Evolutionary conservation across 441 rosid species (phyloP).

Genomic region (Rhodomyrtus psidioides): DNA sequence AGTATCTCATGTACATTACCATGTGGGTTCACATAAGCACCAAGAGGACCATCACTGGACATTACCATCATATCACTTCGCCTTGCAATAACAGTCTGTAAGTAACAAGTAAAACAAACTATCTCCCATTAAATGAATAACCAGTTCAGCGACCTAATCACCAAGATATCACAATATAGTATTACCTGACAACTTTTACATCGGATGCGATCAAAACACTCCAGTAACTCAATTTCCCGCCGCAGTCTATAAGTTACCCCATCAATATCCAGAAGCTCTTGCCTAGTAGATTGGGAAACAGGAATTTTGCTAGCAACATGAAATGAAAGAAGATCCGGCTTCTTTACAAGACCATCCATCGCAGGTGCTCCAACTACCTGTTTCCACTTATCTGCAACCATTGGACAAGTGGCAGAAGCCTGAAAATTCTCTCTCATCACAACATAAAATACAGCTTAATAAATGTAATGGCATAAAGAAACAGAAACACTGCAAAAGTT

Average conservation of each 20-base stretch:
- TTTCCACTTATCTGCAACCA: slow-evolving; percentile 85
- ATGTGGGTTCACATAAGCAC: slow-evolving; percentile 75
- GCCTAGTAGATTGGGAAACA: slow-evolving; percentile 71
- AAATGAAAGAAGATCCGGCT: slow-evolving; percentile 81
- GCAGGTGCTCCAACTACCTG: slow-evolving; percentile 65
- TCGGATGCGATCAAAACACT: slow-evolving; percentile 58
- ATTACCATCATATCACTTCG: slow-evolving; percentile 93
- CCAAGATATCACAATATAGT: background rate
- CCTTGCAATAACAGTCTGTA: slow-evolving; percentile 70
- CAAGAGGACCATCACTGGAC: slow-evolving; percentile 94
- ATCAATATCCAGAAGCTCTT: slow-evolving; percentile 90
- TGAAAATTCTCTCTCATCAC: background rate
- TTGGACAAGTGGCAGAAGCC: background rate
- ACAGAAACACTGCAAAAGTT: background rate
- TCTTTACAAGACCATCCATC: slow-evolving; percentile 59
- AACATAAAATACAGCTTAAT: background rate
- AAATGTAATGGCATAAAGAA: background rate
- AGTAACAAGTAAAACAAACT: background rate
- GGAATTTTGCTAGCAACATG: slow-evolving; percentile 92
- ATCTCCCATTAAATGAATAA: background rate
- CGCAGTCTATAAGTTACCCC: slow-evolving; percentile 82
- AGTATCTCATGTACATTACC: slow-evolving; percentile 79
- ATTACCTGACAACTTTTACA: slow-evolving; percentile 82
- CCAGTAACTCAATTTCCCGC: slow-evolving; percentile 73
- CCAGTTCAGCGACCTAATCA: background rate